Evolutionary conservation across 257 asterid species (phyloP), one percentile per base, ranked within the genome.

Genomic region (Verbascum thapsus): DNA sequence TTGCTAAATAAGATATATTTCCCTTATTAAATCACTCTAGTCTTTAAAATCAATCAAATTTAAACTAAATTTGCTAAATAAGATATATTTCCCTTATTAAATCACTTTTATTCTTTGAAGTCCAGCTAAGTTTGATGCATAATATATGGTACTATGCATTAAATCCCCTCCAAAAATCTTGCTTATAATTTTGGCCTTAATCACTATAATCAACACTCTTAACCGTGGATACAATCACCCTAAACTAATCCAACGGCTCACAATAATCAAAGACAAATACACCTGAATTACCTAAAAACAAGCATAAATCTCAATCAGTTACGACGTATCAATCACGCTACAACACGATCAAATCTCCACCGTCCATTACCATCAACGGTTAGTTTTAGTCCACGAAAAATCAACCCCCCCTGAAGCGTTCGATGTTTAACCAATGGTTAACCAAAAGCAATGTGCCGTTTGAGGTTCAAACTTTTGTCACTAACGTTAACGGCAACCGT

Each of bases 401-500:
- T 63, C 45, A 58, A 38, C 55, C 58, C 20, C 18, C 10, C 19
- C 6, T n/a, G n/a, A n/a, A n/a, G n/a, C n/a, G n/a, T n/a, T n/a
- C n/a, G n/a, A n/a, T n/a, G n/a, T n/a, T n/a, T n/a, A n/a, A n/a
- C n/a, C n/a, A n/a, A n/a, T n/a, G n/a, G n/a, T n/a, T n/a, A n/a
- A n/a, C n/a, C n/a, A n/a, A 48, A 60, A 60, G 69, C 50, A 70
- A 61, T 72, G 81, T 83, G 95, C 96, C 96, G 98, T 91, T 91
- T 83, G 90, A 82, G 83, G 91, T 91, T 91, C 88, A 88, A 91
- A 88, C 88, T 81, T 72, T 76, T 71, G 72, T 67, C 74, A 71
- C 78, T 76, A 82, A 84, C 91, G 81, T 84, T 72, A 87, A 76
- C 84, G 83, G 76, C 67, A 72, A 57, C 79, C 74, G 83, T 76